Conservation (phyloP, 163 green algal genomes). For the Scenedesmus sp. region DNA sequence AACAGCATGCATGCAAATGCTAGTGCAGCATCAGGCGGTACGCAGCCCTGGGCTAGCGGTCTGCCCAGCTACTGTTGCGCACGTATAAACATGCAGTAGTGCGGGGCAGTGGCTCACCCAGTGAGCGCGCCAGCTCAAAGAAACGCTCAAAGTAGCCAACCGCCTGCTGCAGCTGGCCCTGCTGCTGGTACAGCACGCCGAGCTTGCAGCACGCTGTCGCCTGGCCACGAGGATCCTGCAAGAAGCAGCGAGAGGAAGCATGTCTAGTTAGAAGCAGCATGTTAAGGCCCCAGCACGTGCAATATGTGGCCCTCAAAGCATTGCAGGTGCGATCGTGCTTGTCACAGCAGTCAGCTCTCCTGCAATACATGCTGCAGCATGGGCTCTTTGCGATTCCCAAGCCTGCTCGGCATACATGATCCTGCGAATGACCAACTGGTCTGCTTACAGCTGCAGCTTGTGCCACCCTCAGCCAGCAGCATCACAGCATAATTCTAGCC, state of each 20-base stretch:
- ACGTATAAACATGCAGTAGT: not conserved
- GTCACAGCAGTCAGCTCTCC: too few species aligned
- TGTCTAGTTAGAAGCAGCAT: not conserved
- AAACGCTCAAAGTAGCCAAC: slow-evolving; percentile 84
- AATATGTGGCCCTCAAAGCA: too few species aligned
- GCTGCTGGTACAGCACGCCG: slow-evolving; percentile 61
- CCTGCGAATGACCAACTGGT: not conserved
- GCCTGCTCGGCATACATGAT: not conserved
- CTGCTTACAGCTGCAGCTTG: not conserved
- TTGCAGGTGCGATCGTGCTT: too few species aligned
- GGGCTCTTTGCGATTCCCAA: too few species aligned
- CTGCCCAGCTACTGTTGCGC: slow-evolving; percentile 46
- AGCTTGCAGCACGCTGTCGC: slow-evolving; percentile 61
- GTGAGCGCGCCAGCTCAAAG: slow-evolving; percentile 70
- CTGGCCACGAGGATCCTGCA: slow-evolving; percentile 68
- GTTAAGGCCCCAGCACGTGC: too few species aligned
- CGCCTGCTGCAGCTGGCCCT: slow-evolving; percentile 62
- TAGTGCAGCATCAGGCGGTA: not conserved
- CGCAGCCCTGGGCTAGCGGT: not conserved
- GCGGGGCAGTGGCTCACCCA: slow-evolving; percentile 60
- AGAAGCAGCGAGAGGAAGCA: not conserved
- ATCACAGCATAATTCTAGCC: not conserved
- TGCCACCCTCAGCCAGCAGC: not conserved
- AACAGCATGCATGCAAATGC: not conserved
- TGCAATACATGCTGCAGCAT: not conserved